Base-by-base conservation (phyloP, 2,329 filamentous ascomycete species). In the Fusarium torreyae region DNA sequence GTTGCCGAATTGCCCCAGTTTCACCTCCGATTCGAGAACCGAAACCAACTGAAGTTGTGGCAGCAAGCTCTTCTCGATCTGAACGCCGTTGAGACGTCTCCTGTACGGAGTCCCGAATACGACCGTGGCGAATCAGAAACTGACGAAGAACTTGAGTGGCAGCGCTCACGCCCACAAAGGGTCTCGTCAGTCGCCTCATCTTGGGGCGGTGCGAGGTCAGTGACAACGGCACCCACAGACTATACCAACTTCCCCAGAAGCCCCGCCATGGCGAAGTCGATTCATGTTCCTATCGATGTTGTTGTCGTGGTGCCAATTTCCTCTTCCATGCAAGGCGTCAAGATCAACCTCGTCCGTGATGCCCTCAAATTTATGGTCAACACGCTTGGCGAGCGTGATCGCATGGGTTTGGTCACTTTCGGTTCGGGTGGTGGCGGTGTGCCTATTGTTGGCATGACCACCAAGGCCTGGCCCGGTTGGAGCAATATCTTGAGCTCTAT, bases 301-400 rank as follows among this genome's bases (percentile, higher is more conserved):
- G 95, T 99, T 0, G 94, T 98, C 1, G 96, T 99, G 22, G 94
- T 99, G 34, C 96, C 96, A 0, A 94, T 99, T 7, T 98, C 96
- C 0, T 97, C 95, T 1, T 98, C 96, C 0, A 99, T 98, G 95
- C 96, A 98, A 80, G 96, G 96, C n/a, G 88, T 99, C 64, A 99
- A 99, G 83, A 98, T 98, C 77, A 97, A 95, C 66, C 86, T 99
- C 2, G 89, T 99, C 15, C 91, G 94, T 42, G 96, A 99, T 79
- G 92, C 95, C 0, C 86, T 99, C 36, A 93, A 92, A 62, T 99
- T 98, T 78, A 91, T 99, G 79, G 93, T 99, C 3, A 88, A 91
- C 71, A 95, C 89, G 48, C 88, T 99, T 1, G 96, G 96, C 33
- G 94, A 98, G 72, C 89, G 94, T 55, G 96, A 99, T 78, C 92